These are phyloP conservation scores for Rhodotorula paludigena DNA, from an alignment of 768 basidiomycete species.

Conservation along the genomic window DNA sequence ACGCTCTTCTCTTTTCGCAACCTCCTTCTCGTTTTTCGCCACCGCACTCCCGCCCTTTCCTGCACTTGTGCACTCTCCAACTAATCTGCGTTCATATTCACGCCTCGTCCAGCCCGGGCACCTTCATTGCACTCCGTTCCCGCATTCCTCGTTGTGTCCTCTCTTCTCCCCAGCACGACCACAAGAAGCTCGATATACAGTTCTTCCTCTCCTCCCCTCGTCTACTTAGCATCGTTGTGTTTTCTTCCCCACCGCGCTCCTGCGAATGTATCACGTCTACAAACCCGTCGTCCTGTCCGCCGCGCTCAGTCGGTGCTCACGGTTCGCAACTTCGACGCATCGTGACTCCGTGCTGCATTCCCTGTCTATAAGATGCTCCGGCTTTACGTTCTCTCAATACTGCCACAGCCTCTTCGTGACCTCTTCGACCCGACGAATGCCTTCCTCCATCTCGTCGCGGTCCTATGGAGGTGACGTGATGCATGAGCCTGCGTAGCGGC, in stretches of 20 bases:
- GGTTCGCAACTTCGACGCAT: too few relatives aligned
- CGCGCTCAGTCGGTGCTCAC: too few relatives aligned
- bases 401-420: not conserved
- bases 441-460: constrained; percentile 1
- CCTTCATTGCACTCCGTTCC: not conserved
- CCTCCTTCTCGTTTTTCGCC: too few relatives aligned
- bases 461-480: not conserved
- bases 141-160: not conserved
- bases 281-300: too few relatives aligned
- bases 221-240: not conserved
- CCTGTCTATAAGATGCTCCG: not conserved
- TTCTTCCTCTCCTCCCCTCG: not conserved
- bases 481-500: not conserved
- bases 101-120: too few relatives aligned
- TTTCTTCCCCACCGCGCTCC: not conserved
- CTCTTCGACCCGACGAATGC: constrained; percentile 1
- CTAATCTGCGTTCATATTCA: too few relatives aligned
- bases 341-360: too few relatives aligned
- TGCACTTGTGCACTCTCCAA: too few relatives aligned
- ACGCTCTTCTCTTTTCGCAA: too few relatives aligned
- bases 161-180: not conserved
- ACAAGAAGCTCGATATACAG: not conserved
- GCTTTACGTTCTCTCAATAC: not conserved
- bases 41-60: too few relatives aligned
- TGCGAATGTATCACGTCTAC: not conserved